Conservation (phyloP, 495 filamentous ascomycete genomes). For the Xylaria scruposa region DNA sequence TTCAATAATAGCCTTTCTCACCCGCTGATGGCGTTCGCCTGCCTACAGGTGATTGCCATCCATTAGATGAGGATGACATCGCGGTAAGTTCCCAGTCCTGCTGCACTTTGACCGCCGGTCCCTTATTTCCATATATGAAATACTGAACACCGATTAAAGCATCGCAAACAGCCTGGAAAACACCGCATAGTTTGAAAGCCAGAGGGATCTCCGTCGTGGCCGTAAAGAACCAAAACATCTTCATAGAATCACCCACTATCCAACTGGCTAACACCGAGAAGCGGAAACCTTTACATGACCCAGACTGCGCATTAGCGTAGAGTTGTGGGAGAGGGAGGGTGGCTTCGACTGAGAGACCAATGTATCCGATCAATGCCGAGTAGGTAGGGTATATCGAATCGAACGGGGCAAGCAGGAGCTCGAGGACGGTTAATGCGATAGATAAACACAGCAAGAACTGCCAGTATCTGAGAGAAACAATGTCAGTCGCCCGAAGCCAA, state of each 20-base stretch:
- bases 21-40: slow-evolving; percentile 44
- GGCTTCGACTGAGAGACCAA: slow-evolving; percentile 90
- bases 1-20: slow-evolving; percentile 44
- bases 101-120: slow-evolving; percentile 37
- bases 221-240: slow-evolving; percentile 92
- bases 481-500: slow-evolving; percentile 21
- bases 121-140: slow-evolving; percentile 75
- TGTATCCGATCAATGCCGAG: slow-evolving; percentile 73
- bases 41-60: slow-evolving; percentile 43
- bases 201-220: slow-evolving; percentile 75
- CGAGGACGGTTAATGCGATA: slow-evolving; percentile 67
- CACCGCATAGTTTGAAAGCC: slow-evolving; percentile 90
- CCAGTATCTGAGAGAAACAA: slow-evolving; percentile 72
- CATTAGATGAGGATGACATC: slow-evolving; percentile 35
- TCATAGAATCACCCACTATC: slow-evolving; percentile 92
- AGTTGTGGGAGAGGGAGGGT: slow-evolving; percentile 91
- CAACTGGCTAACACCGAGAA: slow-evolving; percentile 85
- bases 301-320: slow-evolving; percentile 74
- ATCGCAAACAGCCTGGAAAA: slow-evolving; percentile 91
- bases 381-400: slow-evolving; percentile 66
- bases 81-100: slow-evolving; percentile 35
- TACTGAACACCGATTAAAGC: slow-evolving; percentile 84
- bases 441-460: slow-evolving; percentile 78
- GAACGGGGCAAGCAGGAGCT: slow-evolving; percentile 72
- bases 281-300: slow-evolving; percentile 89